Conservation (phyloP, 805 yeast genomes). For the Wickerhamiella brachini region DNA sequence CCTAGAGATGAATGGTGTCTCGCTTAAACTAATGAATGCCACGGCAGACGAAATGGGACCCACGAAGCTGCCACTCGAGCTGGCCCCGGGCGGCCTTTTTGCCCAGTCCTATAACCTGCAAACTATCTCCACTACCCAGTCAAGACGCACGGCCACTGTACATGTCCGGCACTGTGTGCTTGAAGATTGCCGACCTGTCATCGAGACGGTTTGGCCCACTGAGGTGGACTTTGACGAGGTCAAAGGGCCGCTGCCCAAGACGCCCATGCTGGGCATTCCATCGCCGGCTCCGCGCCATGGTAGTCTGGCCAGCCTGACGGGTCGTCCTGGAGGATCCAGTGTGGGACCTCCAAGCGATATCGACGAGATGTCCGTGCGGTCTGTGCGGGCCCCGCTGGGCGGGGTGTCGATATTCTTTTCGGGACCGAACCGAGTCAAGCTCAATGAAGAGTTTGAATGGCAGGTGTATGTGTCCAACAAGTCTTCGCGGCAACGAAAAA, state of each 20-base stretch:
- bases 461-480: conserved; percentile 51
- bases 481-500: conserved; percentile 35
- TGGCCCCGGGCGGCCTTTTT: conserved; percentile 8
- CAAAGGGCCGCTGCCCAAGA: conserved; percentile 19
- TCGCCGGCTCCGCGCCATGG: conserved; percentile 1
- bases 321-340: neutral
- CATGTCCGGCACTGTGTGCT: conserved; percentile 11
- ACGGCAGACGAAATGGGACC: conserved; percentile 10
- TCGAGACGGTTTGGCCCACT: conserved; percentile 17
- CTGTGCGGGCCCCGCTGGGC: conserved; percentile 6
- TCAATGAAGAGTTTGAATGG: conserved; percentile 53
- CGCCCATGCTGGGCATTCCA: conserved; percentile 15
- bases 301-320: neutral
- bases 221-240: conserved; percentile 17
- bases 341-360: neutral
- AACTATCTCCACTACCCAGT: conserved; percentile 4
- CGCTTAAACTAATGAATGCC: conserved; percentile 14
- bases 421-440: conserved; percentile 45
- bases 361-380: neutral
- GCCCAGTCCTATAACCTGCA: conserved; percentile 14
- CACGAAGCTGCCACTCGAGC: conserved; percentile 7
- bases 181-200: conserved; percentile 1
- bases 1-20: conserved; percentile 1
- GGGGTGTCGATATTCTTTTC: conserved; percentile 40
- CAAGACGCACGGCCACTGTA: conserved; percentile 9